Percentiles rank a stretch among this genome's conserved stretches.
These are phyloP conservation scores for Prinsepia uniflora DNA, from an alignment of 306 rosid genomes.

Conservation along the genomic window DNA sequence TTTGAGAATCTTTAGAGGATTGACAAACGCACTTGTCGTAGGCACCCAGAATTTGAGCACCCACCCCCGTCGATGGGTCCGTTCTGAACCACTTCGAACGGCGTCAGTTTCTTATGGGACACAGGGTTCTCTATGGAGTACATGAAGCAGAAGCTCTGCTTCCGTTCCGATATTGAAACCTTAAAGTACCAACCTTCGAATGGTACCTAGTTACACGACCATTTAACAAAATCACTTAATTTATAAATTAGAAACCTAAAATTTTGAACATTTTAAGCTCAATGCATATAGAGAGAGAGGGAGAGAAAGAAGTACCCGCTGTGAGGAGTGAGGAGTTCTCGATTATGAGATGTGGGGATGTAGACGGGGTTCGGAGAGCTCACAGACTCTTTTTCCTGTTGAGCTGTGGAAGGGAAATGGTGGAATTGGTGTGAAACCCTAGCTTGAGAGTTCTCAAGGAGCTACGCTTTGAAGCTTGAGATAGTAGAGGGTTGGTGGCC, in stretches of 20 bases:
- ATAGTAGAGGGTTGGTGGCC: constrained; percentile 15
- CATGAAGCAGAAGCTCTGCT: constrained; percentile 89
- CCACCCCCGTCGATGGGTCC: constrained; percentile 80
- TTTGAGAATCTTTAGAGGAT: constrained; percentile 50
- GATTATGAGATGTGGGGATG: constrained; percentile 60
- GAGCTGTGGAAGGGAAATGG: constrained; percentile 12
- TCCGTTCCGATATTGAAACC: constrained; percentile 68
- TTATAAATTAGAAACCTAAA: neutral
- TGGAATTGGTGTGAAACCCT: constrained; percentile 24
- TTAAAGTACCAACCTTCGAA: constrained; percentile 99
- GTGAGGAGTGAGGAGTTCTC: constrained; percentile 86
- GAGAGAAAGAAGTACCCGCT: no score
- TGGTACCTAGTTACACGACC: constrained; percentile 48
- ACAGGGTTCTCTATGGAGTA: constrained; percentile 76
- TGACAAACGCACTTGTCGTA: constrained; percentile 84
- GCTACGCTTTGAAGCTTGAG: constrained; percentile 15
- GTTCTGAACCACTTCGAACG: constrained; percentile 47
- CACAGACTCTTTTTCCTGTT: constrained; percentile 22
- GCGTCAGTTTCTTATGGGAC: constrained; percentile 45
- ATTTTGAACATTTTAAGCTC: neutral
- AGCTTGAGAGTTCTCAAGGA: constrained; percentile 22
- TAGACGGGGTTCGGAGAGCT: constrained; percentile 41
- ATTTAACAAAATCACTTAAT: neutral
- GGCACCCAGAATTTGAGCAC: constrained; percentile 91
- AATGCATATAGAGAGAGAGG: neutral